These are phyloP conservation scores for Paulownia fortunei DNA, from an alignment of 257 asterid genomes.

Conservation along the genomic window DNA sequence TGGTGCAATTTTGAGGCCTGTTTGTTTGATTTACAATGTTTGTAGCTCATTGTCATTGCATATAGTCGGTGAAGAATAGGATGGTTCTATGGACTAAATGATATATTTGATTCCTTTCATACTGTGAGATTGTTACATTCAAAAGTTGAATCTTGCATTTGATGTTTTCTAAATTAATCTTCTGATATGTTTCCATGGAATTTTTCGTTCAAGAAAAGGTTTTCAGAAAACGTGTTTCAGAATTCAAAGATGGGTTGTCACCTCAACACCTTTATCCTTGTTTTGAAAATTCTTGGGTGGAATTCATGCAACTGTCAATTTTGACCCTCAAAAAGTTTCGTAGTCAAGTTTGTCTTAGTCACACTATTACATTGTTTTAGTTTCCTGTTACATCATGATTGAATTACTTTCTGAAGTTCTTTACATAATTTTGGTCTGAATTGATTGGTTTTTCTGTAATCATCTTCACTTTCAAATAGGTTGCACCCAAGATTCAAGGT, in stretches of 20 bases:
- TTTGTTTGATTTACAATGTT: not conserved
- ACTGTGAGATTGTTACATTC: not conserved
- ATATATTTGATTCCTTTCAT: not conserved
- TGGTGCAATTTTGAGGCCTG: not conserved
- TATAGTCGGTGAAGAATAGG: not conserved
- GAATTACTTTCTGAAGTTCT: not conserved
- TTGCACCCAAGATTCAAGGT: no score
- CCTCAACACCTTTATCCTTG: not conserved
- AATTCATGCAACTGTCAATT: conserved; percentile 14
- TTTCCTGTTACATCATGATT: not conserved
- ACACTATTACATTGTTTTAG: not conserved
- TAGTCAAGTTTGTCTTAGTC: not conserved
- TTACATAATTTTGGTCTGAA: no score
- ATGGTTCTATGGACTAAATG: not conserved
- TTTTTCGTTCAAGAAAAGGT: not conserved
- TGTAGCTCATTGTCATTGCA: not conserved
- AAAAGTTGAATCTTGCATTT: not conserved
- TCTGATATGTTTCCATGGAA: not conserved
- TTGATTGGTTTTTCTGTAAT: no score
- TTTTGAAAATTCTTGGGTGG: not conserved
- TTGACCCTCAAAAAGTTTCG: conserved; percentile 10
- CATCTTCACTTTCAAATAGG: no score
- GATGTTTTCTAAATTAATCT: not conserved
- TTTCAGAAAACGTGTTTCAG: not conserved
- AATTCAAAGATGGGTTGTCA: not conserved